These are phyloP conservation scores for Aspergillus sojae DNA, from an alignment of 2,329 filamentous ascomycete genomes.

Conservation along the genomic window DNA sequence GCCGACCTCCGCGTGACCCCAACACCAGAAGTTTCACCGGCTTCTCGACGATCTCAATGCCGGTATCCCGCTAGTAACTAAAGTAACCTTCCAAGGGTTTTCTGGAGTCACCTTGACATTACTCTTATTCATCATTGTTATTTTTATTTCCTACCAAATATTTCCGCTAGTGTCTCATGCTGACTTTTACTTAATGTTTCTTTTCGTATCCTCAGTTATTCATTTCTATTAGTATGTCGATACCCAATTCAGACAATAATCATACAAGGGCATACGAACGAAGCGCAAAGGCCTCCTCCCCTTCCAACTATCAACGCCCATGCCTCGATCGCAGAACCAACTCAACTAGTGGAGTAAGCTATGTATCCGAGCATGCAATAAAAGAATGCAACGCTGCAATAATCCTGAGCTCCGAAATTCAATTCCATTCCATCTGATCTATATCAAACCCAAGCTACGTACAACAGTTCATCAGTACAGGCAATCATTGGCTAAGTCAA, in stretches of 20 bases:
- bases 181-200: background rate
- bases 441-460: conserved; percentile 1
- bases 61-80: background rate
- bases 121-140: background rate
- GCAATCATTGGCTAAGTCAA: background rate
- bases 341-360: background rate
- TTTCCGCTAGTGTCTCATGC: background rate
- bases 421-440: conserved; percentile 8
- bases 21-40: conserved; percentile 4
- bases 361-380: conserved; percentile 1
- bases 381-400: conserved; percentile 1
- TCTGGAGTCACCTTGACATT: background rate
- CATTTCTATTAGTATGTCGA: background rate
- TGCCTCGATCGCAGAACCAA: background rate
- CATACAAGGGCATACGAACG: too few relatives aligned
- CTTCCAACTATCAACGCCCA: background rate
- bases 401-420: background rate
- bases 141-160: background rate
- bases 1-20: conserved; percentile 16
- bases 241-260: background rate
- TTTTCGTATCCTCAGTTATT: background rate
- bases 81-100: background rate
- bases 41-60: conserved; percentile 8
- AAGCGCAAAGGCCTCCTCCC: background rate
- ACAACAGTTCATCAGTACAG: background rate